Conservation (phyloP, 1,284 basidiomycete genomes). For the Puccinia brachypodii region DNA sequence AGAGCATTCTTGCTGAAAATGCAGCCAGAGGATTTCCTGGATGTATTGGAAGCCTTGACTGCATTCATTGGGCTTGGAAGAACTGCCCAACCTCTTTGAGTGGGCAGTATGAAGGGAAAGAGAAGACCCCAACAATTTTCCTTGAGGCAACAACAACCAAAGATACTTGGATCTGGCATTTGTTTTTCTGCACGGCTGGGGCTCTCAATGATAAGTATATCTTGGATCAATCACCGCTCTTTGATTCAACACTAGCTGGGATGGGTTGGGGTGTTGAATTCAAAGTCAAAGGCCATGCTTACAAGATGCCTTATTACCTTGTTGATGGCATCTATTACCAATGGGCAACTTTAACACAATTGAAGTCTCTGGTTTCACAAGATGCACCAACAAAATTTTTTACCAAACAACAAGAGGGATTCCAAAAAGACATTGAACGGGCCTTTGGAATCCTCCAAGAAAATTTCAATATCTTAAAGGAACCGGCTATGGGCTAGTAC, state of each 20-base stretch:
- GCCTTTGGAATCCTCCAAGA: neutral
- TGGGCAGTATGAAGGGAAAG: conserved; percentile 22
- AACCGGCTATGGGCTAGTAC: neutral
- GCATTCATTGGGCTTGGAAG: no score
- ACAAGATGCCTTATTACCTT: conserved; percentile 22
- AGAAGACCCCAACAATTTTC: conserved; percentile 9
- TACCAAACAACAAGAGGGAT: neutral
- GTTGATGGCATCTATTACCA: conserved; percentile 10
- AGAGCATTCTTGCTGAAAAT: no score
- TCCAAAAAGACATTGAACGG: neutral
- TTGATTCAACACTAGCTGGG: conserved; percentile 3
- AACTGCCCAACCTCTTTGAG: no score
- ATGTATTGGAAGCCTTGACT: no score
- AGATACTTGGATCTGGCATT: conserved; percentile 19
- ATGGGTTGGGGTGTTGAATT: neutral
- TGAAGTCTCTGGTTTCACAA: neutral
- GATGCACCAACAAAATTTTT: neutral
- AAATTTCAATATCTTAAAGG: neutral
- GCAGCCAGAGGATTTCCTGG: no score
- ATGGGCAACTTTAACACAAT: conserved; percentile 29
- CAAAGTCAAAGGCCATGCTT: neutral
- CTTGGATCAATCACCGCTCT: neutral
- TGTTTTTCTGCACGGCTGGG: conserved; percentile 10
- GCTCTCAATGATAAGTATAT: conserved; percentile 30
- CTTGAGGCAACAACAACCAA: neutral